Evolutionary conservation across 345 rosid species (phyloP).

Genomic region (Syzygium jambos): DNA sequence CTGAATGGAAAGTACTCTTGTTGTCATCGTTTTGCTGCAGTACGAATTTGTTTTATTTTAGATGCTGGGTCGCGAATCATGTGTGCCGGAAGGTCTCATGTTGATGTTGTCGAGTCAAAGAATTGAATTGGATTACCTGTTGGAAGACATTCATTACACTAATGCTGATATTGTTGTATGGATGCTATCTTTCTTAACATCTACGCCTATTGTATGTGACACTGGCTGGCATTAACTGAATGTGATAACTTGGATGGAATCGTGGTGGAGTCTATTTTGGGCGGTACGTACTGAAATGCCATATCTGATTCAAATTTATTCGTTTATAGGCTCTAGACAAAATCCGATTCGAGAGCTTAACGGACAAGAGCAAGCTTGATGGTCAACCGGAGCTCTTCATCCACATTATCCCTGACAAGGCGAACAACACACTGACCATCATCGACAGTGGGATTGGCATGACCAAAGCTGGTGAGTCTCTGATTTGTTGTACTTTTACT

Average conservation of each 20-base stretch:
- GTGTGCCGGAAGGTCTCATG: not conserved
- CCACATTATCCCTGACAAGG: slow-evolving; percentile 78
- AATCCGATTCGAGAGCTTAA: slow-evolving; percentile 79
- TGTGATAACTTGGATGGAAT: not conserved
- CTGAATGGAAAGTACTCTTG: not conserved
- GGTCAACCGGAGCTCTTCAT: slow-evolving; percentile 77
- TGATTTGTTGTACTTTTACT: not conserved
- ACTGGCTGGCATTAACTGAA: not conserved
- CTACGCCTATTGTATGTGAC: not conserved
- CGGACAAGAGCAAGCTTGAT: slow-evolving; percentile 86
- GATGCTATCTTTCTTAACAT: not conserved
- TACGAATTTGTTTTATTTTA: not conserved
- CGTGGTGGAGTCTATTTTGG: not conserved
- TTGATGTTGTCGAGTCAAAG: not conserved
- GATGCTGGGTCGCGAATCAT: not conserved
- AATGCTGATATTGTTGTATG: not conserved
- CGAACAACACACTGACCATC: slow-evolving; percentile 49
- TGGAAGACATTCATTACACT: not conserved
- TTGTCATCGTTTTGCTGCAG: not conserved
- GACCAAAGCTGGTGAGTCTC: slow-evolving; percentile 76
- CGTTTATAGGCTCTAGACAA: slow-evolving; percentile 68
- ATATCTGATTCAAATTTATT: not conserved
- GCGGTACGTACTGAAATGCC: not conserved
- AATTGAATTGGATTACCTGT: not conserved
- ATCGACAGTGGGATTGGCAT: slow-evolving; percentile 81